Evolutionary conservation across 1,284 basidiomycete genomes (phyloP).

Genomic region (Trametes sp.): DNA sequence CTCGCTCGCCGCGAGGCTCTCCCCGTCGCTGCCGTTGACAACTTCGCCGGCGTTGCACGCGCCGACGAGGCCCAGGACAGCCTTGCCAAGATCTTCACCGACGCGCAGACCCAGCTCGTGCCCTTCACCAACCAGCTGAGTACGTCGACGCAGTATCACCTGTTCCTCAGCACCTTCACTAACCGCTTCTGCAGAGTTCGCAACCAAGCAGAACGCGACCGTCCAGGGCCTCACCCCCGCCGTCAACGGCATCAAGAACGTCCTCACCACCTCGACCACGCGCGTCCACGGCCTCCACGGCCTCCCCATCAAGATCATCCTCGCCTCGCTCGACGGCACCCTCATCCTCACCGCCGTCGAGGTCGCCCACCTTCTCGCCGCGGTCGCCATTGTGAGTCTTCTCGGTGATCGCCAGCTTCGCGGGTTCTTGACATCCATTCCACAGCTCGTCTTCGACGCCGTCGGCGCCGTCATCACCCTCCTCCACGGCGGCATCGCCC

Average conservation of each 20-base stretch:
- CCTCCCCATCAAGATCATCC: constrained; percentile 38
- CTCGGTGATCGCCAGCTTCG: constrained; percentile 14
- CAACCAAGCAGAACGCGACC: constrained; percentile 42
- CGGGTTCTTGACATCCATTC: not conserved
- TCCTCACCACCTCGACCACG: constrained; percentile 41
- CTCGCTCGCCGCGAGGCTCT: constrained; percentile 22
- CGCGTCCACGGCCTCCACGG: constrained; percentile 47
- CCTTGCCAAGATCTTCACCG: constrained; percentile 37
- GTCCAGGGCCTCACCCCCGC: constrained; percentile 39
- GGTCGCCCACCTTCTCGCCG: constrained; percentile 36
- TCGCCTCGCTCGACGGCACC: constrained; percentile 43
- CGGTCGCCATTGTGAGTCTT: constrained; percentile 37
- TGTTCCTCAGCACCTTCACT: constrained; percentile 2
- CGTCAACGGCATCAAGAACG: constrained; percentile 42
- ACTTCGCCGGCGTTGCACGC: constrained; percentile 21
- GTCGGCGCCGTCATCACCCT: constrained; percentile 46
- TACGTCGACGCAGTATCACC: constrained; percentile 33
- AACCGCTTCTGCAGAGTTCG: constrained; percentile 36
- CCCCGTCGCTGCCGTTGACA: constrained; percentile 19
- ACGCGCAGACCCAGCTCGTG: constrained; percentile 34
- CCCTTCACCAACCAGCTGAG: constrained; percentile 41
- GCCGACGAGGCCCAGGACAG: constrained; percentile 17
- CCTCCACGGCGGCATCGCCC: constrained; percentile 36
- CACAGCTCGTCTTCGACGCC: constrained; percentile 45
- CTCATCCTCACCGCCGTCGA: constrained; percentile 41